phyloP scores from a whole-genome alignment of 1,284 basidiomycete genomes.

The Ceratorhiza oryzae-sativae region DNA sequence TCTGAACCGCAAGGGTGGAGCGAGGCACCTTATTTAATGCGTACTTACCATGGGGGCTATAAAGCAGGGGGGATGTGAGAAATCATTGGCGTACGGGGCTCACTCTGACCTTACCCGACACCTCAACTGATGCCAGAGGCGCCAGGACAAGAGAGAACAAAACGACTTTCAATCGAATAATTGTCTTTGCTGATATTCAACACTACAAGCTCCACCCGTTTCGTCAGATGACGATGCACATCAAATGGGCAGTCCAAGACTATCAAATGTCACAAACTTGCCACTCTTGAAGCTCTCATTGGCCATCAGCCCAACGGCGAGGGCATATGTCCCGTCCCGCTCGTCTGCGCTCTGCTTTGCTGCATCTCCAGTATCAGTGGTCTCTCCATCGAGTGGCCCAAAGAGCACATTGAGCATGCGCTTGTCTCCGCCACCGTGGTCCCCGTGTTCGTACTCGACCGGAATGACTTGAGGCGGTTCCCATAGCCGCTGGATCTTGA shows the following conservation, averaged over 20 bases:
- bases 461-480: slow-evolving; percentile 56
- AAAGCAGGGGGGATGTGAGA: slow-evolving; percentile 13
- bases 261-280: slow-evolving; percentile 55
- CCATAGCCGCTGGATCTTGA: slow-evolving; percentile 60
- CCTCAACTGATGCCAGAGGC: slow-evolving; percentile 5
- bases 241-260: slow-evolving; percentile 42
- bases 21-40: background rate
- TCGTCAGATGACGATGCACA: background rate
- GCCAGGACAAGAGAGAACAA: background rate
- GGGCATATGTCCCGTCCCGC: slow-evolving; percentile 60
- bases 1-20: background rate
- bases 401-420: slow-evolving; percentile 62
- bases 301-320: slow-evolving; percentile 61
- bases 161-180: background rate
- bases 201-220: background rate
- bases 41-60: background rate
- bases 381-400: slow-evolving; percentile 55
- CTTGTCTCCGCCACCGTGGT: slow-evolving; percentile 62
- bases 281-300: slow-evolving; percentile 62
- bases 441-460: slow-evolving; percentile 55
- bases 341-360: slow-evolving; percentile 59
- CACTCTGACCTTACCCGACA: slow-evolving; percentile 4
- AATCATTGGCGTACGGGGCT: background rate
- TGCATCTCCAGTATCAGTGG: slow-evolving; percentile 55
- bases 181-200: slow-evolving; percentile 21